Evolutionary conservation across 306 rosid genomes (phyloP).

Genomic region (Quercus cerris): DNA sequence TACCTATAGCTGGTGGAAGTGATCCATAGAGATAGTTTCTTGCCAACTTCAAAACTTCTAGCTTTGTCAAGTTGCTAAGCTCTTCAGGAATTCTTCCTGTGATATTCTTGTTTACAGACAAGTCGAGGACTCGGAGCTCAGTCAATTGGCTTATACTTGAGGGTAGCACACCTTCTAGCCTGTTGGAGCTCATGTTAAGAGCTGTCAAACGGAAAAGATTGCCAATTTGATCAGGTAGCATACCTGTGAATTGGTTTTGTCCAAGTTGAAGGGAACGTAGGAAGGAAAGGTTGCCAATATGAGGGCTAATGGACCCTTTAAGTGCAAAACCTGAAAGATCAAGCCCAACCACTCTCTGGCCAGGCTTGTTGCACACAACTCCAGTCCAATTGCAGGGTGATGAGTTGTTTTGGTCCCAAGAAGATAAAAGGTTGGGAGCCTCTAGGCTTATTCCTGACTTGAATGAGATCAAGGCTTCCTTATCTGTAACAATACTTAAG

Average conservation of each 20-base stretch:
- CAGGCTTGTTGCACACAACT: constrained; percentile 39
- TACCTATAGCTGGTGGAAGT: constrained; percentile 48
- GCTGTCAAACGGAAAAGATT: constrained; percentile 35
- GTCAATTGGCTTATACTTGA: constrained; percentile 39
- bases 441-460: constrained; percentile 38
- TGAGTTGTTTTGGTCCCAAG: constrained; percentile 43
- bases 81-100: constrained; percentile 38
- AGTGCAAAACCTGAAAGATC: constrained; percentile 49
- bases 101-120: constrained; percentile 41
- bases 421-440: constrained; percentile 22
- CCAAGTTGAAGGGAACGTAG: constrained; percentile 50
- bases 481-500: constrained; percentile 44
- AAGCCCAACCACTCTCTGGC: constrained; percentile 42
- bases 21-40: constrained; percentile 45
- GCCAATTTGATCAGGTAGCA: constrained; percentile 49
- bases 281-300: constrained; percentile 53
- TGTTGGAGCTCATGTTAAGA: constrained; percentile 56
- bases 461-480: constrained; percentile 54
- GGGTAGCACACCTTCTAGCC: constrained; percentile 37
- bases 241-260: constrained; percentile 43
- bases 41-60: constrained; percentile 46
- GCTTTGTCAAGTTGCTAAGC: constrained; percentile 36
- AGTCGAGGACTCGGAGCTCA: constrained; percentile 46
- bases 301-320: constrained; percentile 46
- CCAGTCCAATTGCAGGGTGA: constrained; percentile 69